Evolutionary conservation across 2,329 filamentous ascomycete genomes (phyloP), one percentile per base, ranked within the genome.

Genomic region (Phoma herbarum): DNA sequence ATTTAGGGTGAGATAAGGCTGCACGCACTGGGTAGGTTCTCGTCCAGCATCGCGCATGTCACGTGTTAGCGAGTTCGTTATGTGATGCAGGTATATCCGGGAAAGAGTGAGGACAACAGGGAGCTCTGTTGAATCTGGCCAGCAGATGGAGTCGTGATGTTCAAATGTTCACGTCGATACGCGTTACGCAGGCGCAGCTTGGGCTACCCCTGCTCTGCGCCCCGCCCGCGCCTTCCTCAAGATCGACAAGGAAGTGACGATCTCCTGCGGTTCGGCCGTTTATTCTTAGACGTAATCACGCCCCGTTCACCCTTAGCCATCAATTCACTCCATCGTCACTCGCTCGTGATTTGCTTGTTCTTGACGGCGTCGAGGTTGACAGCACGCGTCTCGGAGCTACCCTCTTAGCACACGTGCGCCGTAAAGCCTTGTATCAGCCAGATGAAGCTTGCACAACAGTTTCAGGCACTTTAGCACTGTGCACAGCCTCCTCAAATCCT

Each of bases 21-120:
- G 49, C 1, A 35, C 56, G 37, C 68, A 85, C 84, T 92, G 55
- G 93, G 93, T n/a, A 97, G 86, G 77, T 93, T 96, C 77, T 96
- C 92, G 87, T 97, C 93, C 70, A 96, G 85, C 93, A 97, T 97
- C 57, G 68, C 63, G 63, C 70, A 73, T 71, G 23, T 43, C 45
- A 54, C 51, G 57, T 47, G 57, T 25, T 37, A 28, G 12, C 20
- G 33, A n/a, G 14, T 16, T 20, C 12, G 29, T 35, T 29, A 28
- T 22, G 31, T 20, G 18, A 4, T 12, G 31, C 31, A 4, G n/a
- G 33, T 53, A 26, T 44, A n/a, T 49, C n/a, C 25, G 8, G 41
- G 14, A 43, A 16, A 2, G 23, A 43, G 41, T 26, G 12, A 26
- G 16, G 26, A 23, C 23, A 41, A 22, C 22, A 18, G 22, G 33